Evolutionary conservation across 2,329 filamentous ascomycete genomes (phyloP), one percentile per base, ranked within the genome.

Genomic region (Colletotrichum costaricense): DNA sequence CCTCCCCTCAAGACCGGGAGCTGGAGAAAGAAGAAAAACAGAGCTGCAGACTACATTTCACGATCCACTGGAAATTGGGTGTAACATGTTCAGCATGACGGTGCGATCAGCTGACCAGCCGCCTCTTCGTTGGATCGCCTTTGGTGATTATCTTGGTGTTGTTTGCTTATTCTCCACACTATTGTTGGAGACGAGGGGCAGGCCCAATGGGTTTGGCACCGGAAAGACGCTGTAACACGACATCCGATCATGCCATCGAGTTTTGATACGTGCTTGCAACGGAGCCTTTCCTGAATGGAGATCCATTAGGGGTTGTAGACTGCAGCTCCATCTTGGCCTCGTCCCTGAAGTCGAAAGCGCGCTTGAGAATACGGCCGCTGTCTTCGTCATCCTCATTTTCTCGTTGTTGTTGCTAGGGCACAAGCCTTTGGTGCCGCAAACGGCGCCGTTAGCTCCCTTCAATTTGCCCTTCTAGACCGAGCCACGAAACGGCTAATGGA

Each of bases 21-120:
- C 22, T 24, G 33, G 33, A 38, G 57, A 9, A 19, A 19, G 28
- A 28, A 42, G n/a, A 6, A 62, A 19, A 49, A 46, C 14, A 49
- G 19, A 14, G 35, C 16, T 19, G 22, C 14, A 46, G 19, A 65
- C 33, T 54, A 30, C 22, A 46, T n/a, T 12, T 33, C 16, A 26
- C 3, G 30, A 63, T 42, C 30, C 28, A 52, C 38, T 28, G 35
- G 54, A 52, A 42, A 65, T 22, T 22, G 42, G 42, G 68, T 30
- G 63, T 70, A 38, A 62, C 49, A 35, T 62, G n/a, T 28, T 56
- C 46, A 14, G 49, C 63, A 67, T 57, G 57, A 16, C 28, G 24
- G 63, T 14, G 67, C 19, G 67, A 65, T 65, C 67, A 69, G 35
- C 35, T 69, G 60, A 65, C 54, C 22, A n/a, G 67, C 6, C 11